phyloP scores from a whole-genome alignment of 768 basidiomycete genomes.

The Lactarius akahatsu region DNA sequence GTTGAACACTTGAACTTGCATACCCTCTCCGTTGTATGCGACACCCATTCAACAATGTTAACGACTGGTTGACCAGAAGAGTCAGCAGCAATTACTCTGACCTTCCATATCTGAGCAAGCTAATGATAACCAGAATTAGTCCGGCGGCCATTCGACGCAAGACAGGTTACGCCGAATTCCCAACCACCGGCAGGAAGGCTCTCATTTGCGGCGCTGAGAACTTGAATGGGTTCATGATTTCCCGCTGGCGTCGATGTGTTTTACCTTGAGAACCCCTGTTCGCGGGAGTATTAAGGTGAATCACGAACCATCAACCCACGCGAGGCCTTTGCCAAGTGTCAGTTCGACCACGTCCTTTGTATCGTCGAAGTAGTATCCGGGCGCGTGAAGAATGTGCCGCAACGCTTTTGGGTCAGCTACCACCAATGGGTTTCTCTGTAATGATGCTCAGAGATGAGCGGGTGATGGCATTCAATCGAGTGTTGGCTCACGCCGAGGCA shows the following conservation, averaged over 20 bases:
- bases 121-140: not conserved
- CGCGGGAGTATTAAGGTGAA: not conserved
- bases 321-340: conserved; percentile 27
- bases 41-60: conserved; percentile 30
- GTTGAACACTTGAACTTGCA: not conserved
- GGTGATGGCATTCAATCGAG: not conserved
- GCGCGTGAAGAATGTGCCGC: conserved; percentile 34
- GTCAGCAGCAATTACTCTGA: conserved; percentile 11
- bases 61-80: conserved; percentile 13
- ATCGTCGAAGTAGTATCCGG: conserved; percentile 32
- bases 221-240: conserved; percentile 32
- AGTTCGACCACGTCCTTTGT: conserved; percentile 17
- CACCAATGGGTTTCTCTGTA: conserved; percentile 1
- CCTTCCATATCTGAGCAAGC: conserved; percentile 32
- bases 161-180: conserved; percentile 10
- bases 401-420: conserved; percentile 29
- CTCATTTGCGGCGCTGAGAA: conserved; percentile 32
- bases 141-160: no score
- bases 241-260: conserved; percentile 31
- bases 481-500: conserved; percentile 28
- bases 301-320: conserved; percentile 27
- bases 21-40: conserved; percentile 32
- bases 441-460: conserved; percentile 16
- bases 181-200: conserved; percentile 31
- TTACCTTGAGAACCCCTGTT: conserved; percentile 19